phyloP scores from a whole-genome alignment of 768 basidiomycete genomes.

The Hemileccinum rubropunctum region DNA sequence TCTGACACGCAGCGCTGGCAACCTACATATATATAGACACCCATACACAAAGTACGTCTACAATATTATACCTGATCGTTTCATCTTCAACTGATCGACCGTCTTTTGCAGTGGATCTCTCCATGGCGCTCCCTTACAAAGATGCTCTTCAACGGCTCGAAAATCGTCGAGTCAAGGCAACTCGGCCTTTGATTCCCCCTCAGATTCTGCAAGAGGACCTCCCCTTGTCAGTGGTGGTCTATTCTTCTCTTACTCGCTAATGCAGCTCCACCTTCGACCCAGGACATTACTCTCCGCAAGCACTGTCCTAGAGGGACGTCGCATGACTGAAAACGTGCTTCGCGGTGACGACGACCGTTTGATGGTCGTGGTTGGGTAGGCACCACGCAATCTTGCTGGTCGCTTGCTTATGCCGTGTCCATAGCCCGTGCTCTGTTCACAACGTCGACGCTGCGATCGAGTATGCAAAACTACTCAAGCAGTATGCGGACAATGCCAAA shows the following conservation, averaged over 20 bases:
- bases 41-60: constrained; percentile 18
- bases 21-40: too few species aligned
- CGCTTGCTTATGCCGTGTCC: constrained; percentile 2
- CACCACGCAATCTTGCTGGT: background rate
- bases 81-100: constrained; percentile 20
- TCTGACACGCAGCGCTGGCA: too few species aligned
- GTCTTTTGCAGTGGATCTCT: constrained; percentile 37
- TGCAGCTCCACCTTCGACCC: constrained; percentile 3
- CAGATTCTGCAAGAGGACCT: constrained; percentile 93
- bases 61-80: background rate
- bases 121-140: constrained; percentile 72
- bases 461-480: constrained; percentile 77
- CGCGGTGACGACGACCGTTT: constrained; percentile 89
- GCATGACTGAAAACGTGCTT: constrained; percentile 74
- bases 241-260: background rate
- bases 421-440: constrained; percentile 92
- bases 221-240: constrained; percentile 56
- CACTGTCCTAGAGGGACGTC: constrained; percentile 85
- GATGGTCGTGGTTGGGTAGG: constrained; percentile 86
- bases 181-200: constrained; percentile 88
- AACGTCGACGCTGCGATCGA: constrained; percentile 82
- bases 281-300: constrained; percentile 81
- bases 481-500: constrained; percentile 75
- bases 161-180: constrained; percentile 83
- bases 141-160: constrained; percentile 80